phyloP scores from a whole-genome alignment of 345 rosid genomes.

The Lepidium sativum region DNA sequence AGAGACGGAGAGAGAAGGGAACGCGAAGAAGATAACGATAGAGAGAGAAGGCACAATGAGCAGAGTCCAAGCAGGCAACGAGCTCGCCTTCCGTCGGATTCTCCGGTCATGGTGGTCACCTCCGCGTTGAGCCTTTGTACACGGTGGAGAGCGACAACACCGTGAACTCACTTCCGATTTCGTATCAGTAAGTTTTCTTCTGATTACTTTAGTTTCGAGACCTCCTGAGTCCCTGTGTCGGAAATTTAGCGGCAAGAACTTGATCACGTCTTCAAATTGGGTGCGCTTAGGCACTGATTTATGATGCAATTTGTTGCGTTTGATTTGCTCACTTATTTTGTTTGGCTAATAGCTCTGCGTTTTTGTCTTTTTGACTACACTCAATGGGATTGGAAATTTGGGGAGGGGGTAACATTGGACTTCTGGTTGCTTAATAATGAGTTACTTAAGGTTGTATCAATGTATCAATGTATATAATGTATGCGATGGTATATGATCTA shows the following conservation, averaged over 20 bases:
- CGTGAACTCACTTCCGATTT: constrained; percentile 67
- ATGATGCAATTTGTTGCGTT: background rate
- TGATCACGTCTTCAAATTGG: background rate
- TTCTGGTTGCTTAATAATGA: background rate
- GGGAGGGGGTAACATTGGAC: background rate
- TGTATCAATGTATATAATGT: background rate
- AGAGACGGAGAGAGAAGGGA: background rate
- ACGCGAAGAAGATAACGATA: background rate
- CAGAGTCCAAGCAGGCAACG: constrained; percentile 58
- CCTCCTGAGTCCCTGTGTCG: background rate
- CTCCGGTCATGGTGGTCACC: constrained; percentile 90
- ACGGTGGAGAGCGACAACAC: constrained; percentile 57
- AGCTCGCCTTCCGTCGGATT: constrained; percentile 76
- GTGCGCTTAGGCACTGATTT: background rate
- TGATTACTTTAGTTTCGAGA: background rate
- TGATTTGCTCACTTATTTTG: background rate
- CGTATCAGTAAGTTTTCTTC: constrained; percentile 44
- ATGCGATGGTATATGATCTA: background rate
- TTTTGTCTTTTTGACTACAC: background rate
- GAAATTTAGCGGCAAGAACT: background rate
- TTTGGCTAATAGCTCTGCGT: background rate
- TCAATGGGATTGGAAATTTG: background rate
- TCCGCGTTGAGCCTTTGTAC: constrained; percentile 77
- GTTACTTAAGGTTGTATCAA: background rate
- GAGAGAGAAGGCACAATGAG: constrained; percentile 33